These are phyloP conservation scores for Amphibolis antarctica DNA, from an alignment of 106 monocot genomes.

Conservation along the genomic window DNA sequence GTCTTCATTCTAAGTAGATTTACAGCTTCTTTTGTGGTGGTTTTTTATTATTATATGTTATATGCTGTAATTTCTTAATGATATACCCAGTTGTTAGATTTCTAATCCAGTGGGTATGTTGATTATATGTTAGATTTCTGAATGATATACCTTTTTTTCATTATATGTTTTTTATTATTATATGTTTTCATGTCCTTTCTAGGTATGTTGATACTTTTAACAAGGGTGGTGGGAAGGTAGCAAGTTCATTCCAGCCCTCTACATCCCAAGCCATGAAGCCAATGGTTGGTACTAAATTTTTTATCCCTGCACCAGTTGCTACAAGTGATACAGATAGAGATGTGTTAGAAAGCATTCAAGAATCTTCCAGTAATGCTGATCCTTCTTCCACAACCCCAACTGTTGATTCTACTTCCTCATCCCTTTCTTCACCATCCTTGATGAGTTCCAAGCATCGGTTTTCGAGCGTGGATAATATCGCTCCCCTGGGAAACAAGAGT, in stretches of 20 bases:
- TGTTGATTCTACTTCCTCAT: conserved; percentile 2
- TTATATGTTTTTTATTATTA: too few relatives aligned
- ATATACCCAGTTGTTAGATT: background rate
- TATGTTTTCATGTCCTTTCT: background rate
- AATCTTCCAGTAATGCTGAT: conserved; percentile 9
- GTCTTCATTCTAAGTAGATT: conserved; percentile 67
- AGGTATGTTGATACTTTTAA: conserved; percentile 99
- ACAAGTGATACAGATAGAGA: conserved; percentile 22
- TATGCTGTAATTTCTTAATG: background rate
- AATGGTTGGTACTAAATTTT: conserved; percentile 46
- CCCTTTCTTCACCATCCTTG: conserved; percentile 21
- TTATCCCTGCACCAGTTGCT: conserved; percentile 47
- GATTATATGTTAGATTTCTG: too few relatives aligned
- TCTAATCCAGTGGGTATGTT: background rate
- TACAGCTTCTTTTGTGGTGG: background rate
- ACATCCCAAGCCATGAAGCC: conserved; percentile 51
- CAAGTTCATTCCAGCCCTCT: conserved; percentile 44
- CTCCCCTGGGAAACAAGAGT: conserved; percentile 11
- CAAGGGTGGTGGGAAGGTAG: conserved; percentile 28
- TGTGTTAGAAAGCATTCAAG: conserved; percentile 14
- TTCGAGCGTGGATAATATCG: conserved; percentile 77
- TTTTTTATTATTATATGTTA: background rate
- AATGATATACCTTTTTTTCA: too few relatives aligned
- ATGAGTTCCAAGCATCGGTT: conserved; percentile 39
- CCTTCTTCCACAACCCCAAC: conserved; percentile 18